Base-by-base conservation (phyloP, 23 red algal species). In the Gracilaria gracilis region DNA sequence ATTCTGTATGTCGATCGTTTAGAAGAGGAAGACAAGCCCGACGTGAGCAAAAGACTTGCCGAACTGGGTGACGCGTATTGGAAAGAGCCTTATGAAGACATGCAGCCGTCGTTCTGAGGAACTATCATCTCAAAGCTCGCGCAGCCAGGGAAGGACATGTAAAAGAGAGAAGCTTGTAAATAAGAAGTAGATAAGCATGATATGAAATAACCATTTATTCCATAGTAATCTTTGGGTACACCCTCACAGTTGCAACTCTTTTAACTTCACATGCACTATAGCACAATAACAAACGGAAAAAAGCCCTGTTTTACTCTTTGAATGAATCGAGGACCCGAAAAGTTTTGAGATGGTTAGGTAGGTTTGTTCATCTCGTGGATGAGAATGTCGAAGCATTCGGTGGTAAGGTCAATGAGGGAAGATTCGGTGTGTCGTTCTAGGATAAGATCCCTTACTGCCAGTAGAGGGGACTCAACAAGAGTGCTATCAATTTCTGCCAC, bases 1-100 rank as follows among this genome's bases (percentile, higher is more conserved):
- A 75, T 85, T n/a, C 36, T 98, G 61, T 98, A 95, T 85, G 83
- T 96, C 1, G 96, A 98, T 70, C 67, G 77, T 46, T 67, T 98
- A 80, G 83, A 90, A 78, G 93, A 93, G 48, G 88, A 91, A 32
- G 96, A 81, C 54, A 80, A 85, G 79, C 54, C 82, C 14, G 66
- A 79, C 36, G 90, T 93, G 35, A 75, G 44, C 47, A 47, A 75
- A 44, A 58, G 64, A 29, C 57, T 93, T 46, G 46, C 46, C 16
- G 50, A 93, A 46, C 48, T 93, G 48, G 51, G 78, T 31, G 62
- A 84, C 1, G 90, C 49, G 12, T 93, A 85, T 48, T 11, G 70
- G 23, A 44, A 66, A 27, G 40, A 93, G 19, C 69, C 50, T 31
- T 75, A 75, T 28, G 39, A 89, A 62, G 72, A 59, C n/a, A 9